phyloP scores from a whole-genome alignment of 1,139 yeast species.

The Debaryomyces subglobosus region DNA sequence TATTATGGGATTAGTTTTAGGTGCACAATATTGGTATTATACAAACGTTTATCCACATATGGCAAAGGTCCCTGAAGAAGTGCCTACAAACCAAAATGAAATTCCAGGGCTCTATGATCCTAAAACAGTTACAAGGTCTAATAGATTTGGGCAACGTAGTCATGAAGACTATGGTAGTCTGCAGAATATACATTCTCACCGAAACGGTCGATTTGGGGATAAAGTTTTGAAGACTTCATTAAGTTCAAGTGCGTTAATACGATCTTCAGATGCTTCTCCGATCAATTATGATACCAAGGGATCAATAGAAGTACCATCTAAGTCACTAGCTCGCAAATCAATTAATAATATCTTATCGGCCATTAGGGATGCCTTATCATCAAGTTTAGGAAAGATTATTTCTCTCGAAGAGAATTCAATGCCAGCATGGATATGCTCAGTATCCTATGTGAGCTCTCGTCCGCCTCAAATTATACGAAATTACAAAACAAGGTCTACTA shows the following conservation, averaged over 20 bases:
- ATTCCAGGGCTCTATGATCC: background rate
- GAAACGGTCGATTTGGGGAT: background rate
- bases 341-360: background rate
- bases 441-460: constrained; percentile 71
- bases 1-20: constrained; percentile 68
- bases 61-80: background rate
- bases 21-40: constrained; percentile 53
- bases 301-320: background rate
- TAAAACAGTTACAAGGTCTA: constrained; percentile 10
- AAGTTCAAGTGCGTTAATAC: background rate
- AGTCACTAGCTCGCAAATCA: background rate
- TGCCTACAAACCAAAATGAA: constrained; percentile 3
- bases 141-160: constrained; percentile 13
- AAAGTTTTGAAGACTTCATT: background rate
- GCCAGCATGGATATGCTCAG: constrained; percentile 78
- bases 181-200: background rate
- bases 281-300: background rate
- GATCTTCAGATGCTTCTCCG: background rate
- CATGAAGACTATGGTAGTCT: too few relatives aligned
- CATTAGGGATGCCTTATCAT: background rate
- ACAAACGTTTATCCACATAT: constrained; percentile 20
- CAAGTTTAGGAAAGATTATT: constrained; percentile 11
- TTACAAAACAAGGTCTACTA: constrained; percentile 31
- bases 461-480: constrained; percentile 70
- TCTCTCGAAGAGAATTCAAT: constrained; percentile 40